phyloP scores from a whole-genome alignment of 2,329 filamentous ascomycete species.

The Ophiostoma fasciatum region DNA sequence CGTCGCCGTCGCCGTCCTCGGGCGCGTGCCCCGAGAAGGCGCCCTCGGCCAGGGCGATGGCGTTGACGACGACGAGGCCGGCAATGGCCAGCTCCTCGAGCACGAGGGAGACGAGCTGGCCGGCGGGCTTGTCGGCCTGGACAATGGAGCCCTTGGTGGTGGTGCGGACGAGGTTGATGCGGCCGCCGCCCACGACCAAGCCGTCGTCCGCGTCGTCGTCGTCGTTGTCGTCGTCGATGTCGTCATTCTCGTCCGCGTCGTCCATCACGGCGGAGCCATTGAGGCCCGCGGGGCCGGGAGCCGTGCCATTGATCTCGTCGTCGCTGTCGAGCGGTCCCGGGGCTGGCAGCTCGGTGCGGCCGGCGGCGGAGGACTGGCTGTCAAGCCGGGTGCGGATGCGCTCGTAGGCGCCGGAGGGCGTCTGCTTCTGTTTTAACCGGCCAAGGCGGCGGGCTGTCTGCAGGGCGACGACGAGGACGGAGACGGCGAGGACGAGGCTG shows the following conservation, averaged over 20 bases:
- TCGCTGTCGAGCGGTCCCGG: constrained; percentile 21
- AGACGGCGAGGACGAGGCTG: constrained; percentile 52
- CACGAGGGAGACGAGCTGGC: constrained; percentile 52
- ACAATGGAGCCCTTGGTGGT: constrained; percentile 49
- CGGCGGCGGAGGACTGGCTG: constrained; percentile 13
- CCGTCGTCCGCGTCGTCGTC: constrained; percentile 40
- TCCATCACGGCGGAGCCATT: constrained; percentile 34
- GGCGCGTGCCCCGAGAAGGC: constrained; percentile 36
- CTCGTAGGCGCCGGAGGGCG: constrained; percentile 4
- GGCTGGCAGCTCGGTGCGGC: constrained; percentile 38
- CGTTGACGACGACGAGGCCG: constrained; percentile 55
- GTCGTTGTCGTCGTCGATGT: constrained; percentile 9
- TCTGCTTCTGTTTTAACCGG: constrained; percentile 28
- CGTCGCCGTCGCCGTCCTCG: constrained; percentile 28
- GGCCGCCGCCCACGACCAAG: constrained; percentile 41
- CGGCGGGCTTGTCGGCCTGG: constrained; percentile 61
- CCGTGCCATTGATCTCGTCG: constrained; percentile 37
- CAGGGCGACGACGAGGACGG: constrained; percentile 49
- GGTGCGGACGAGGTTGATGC: constrained; percentile 42
- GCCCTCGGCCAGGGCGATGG: constrained; percentile 45
- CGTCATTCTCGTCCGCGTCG: constrained; percentile 40
- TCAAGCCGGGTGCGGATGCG: constrained; percentile 4
- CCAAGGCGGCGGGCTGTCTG: constrained; percentile 40
- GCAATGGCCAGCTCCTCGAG: constrained; percentile 63
- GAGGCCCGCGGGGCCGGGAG: constrained; percentile 40